Percentiles rank a stretch among this genome's conserved stretches.
phyloP scores from a whole-genome alignment of 2,329 filamentous ascomycete genomes.

The Fusarium pilosicola region DNA sequence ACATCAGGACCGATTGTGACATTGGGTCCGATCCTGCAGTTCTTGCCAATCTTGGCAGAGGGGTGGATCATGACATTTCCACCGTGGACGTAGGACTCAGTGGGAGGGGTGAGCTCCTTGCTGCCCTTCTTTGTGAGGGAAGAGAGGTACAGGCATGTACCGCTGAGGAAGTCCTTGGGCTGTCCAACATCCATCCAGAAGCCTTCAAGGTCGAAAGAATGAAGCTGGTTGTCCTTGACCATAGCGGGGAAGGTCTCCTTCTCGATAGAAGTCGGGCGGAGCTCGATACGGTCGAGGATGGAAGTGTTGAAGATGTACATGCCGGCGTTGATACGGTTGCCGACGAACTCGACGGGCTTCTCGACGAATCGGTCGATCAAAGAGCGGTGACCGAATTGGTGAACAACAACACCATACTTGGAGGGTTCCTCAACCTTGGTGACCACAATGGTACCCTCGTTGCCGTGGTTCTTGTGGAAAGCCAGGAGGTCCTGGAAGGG shows the following conservation, averaged over 20 bases:
- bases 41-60: constrained; percentile 94
- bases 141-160: constrained; percentile 95
- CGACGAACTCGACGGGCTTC: constrained; percentile 98
- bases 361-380: constrained; percentile 99
- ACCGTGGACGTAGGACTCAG: constrained; percentile 84
- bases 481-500: constrained; percentile 89
- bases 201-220: constrained; percentile 95
- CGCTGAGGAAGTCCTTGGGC: constrained; percentile 96
- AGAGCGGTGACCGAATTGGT: constrained; percentile 90
- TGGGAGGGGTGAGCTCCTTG: constrained; percentile 79
- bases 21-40: constrained; percentile 97
- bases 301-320: constrained; percentile 98
- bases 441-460: constrained; percentile 97
- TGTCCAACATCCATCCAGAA: constrained; percentile 99
- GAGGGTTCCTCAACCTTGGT: constrained; percentile 99
- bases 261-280: constrained; percentile 96
- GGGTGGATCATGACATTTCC: constrained; percentile 97
- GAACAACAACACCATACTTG: constrained; percentile 98
- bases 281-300: constrained; percentile 89
- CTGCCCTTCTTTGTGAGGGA: constrained; percentile 90
- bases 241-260: constrained; percentile 98
- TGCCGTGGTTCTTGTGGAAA: constrained; percentile 92
- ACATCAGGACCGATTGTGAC: constrained; percentile 95
- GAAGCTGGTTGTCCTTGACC: constrained; percentile 86
- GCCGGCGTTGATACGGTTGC: constrained; percentile 98